A percentile compares a stretch with the other conserved stretches of the same genome.
phyloP scores from a whole-genome alignment of 192 early-diverging fungal species.

The Rhizoclosmatium globosum region DNA sequence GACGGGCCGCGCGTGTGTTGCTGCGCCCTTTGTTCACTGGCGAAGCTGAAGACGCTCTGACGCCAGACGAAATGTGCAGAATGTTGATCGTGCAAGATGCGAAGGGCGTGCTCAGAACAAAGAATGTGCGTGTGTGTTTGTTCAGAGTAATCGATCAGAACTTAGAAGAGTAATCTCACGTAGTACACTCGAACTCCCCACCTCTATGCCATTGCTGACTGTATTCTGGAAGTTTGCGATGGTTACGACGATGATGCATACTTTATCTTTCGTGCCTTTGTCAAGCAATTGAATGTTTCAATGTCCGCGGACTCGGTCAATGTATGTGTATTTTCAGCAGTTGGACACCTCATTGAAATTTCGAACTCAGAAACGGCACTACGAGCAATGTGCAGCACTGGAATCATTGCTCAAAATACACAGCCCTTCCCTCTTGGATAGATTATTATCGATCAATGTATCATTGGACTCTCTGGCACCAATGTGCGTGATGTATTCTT shows the following conservation, averaged over 20 bases:
- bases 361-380: constrained; percentile 26
- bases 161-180: background rate
- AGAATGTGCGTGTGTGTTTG: background rate
- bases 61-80: background rate
- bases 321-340: background rate
- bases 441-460: constrained; percentile 31
- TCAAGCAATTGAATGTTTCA: constrained; percentile 29
- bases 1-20: constrained; percentile 23
- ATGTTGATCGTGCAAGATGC: background rate
- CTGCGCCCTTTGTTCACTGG: background rate
- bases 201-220: constrained; percentile 42
- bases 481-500: background rate
- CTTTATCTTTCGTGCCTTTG: constrained; percentile 50
- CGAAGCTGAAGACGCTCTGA: background rate
- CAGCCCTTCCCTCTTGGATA: constrained; percentile 24
- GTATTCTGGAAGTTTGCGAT: constrained; percentile 56
- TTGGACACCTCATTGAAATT: too few relatives aligned
- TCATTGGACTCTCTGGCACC: constrained; percentile 4
- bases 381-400: constrained; percentile 35
- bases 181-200: constrained; percentile 22
- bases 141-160: too few relatives aligned
- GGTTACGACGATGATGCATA: constrained; percentile 51
- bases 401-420: constrained; percentile 44
- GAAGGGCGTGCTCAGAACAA: background rate
- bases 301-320: background rate